These are phyloP conservation scores for Coemansia sp. DNA, from an alignment of 192 early-diverging fungal genomes.

Conservation along the genomic window DNA sequence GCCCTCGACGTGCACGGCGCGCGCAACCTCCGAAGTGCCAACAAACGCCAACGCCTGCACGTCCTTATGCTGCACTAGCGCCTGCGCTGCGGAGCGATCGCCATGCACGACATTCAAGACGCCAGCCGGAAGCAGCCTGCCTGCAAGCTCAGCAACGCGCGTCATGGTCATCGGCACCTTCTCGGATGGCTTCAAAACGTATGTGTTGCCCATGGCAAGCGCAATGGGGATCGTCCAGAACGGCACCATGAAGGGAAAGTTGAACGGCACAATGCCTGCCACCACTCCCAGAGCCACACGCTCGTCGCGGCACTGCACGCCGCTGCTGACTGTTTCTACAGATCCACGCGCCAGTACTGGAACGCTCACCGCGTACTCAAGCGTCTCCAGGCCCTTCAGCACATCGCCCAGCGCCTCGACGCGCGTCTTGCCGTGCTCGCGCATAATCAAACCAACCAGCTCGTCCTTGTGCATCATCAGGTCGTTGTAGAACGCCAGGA, in stretches of 20 bases:
- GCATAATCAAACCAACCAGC: constrained; percentile 68
- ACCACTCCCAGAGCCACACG: constrained; percentile 71
- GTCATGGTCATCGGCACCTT: constrained; percentile 82
- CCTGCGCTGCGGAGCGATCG: constrained; percentile 48
- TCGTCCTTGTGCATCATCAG: constrained; percentile 62
- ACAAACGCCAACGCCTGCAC: constrained; percentile 77
- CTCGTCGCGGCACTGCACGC: constrained; percentile 66
- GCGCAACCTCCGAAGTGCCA: constrained; percentile 76
- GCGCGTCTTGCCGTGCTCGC: constrained; percentile 79
- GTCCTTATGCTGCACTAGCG: constrained; percentile 61
- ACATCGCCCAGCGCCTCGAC: constrained; percentile 72
- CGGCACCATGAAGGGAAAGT: constrained; percentile 84
- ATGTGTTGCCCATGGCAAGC: constrained; percentile 68
- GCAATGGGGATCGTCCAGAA: constrained; percentile 80
- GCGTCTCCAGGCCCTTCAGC: constrained; percentile 74
- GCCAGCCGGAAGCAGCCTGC: constrained; percentile 65
- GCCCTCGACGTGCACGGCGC: constrained; percentile 54
- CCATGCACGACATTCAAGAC: constrained; percentile 79
- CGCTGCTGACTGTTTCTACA: constrained; percentile 63
- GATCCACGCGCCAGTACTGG: constrained; percentile 65
- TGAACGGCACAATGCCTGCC: constrained; percentile 78
- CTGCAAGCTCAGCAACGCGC: constrained; percentile 59
- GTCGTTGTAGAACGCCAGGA: constrained; percentile 61
- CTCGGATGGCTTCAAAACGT: constrained; percentile 77
- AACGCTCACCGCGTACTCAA: constrained; percentile 71